Percentiles rank a stretch among this genome's conserved stretches.
Conservation (phyloP, 2,329 filamentous ascomycete species). For the Trichoderma koningii region DNA sequence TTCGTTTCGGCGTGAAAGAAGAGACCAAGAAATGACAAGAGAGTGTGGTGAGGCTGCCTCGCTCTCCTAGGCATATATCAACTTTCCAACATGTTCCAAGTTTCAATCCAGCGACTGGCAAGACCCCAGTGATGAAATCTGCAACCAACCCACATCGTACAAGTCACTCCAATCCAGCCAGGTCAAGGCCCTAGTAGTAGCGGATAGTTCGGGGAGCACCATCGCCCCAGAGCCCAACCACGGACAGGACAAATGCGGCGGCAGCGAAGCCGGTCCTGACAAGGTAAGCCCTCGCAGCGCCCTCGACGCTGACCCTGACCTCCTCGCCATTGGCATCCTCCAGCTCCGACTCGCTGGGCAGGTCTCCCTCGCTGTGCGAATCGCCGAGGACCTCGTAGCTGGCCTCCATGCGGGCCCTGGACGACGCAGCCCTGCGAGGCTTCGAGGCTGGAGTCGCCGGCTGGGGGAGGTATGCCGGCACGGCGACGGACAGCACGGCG, state of each 20-base stretch:
- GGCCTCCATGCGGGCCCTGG: constrained; percentile 60
- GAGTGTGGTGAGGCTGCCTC: constrained; percentile 15
- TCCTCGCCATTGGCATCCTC: constrained; percentile 64
- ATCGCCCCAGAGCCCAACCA: constrained; percentile 68
- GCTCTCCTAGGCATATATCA: neutral
- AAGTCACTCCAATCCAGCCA: constrained; percentile 11
- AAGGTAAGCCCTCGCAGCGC: constrained; percentile 56
- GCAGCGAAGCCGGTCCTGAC: constrained; percentile 57
- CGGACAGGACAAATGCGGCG: constrained; percentile 61
- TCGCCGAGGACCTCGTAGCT: constrained; percentile 71
- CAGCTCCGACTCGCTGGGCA: constrained; percentile 53
- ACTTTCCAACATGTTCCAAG: constrained; percentile 12
- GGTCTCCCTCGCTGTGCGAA: constrained; percentile 48
- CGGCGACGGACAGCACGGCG: constrained; percentile 61
- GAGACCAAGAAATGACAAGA: neutral
- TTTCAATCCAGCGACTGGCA: constrained; percentile 3
- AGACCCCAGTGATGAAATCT: neutral
- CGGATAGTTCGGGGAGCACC: constrained; percentile 46
- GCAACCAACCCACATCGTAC: constrained; percentile 16
- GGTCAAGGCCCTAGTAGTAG: constrained; percentile 23
- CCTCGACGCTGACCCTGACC: constrained; percentile 58
- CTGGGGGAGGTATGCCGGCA: constrained; percentile 50
- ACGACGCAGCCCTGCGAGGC: constrained; percentile 37
- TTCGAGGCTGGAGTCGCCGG: constrained; percentile 30
- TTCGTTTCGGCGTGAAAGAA: neutral